Base-by-base conservation (phyloP, 2,329 filamentous ascomycete genomes). In the Ceratocystis ficicola region DNA sequence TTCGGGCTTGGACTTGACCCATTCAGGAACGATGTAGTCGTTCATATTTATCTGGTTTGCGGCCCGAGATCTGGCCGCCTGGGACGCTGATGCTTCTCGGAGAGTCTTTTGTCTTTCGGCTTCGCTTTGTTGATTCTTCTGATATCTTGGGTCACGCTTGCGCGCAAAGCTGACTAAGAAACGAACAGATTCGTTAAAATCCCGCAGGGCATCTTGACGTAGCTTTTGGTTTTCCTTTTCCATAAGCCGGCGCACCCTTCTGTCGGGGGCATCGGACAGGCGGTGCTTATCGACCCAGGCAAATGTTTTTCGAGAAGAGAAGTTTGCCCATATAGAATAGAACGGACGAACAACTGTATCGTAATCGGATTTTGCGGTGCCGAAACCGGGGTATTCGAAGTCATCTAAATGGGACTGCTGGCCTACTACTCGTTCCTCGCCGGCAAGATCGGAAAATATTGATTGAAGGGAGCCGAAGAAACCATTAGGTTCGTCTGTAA, bases 181-280 rank as follows among this genome's bases (percentile, higher is more conserved):
- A 66, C 90, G 80, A 36, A 99, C 90, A 2, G 91, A 88, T 68
- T 96, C 91, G 75, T 96, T 97, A 77, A 96, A 97, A 70, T 96
- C 89, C 66, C 87, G 84, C 10, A 88, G 83, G 2, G 86, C 90
- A 64, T 93, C 88, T 22, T 96, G 92, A 64, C 94, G 83, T 28
- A 87, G 76, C 69, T 88, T 88, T 70, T 86, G 89, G 74, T 99
- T 99, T 73, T 96, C 93, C 75, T 96, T 96, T 73, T 97, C 94
- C 86, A 97, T 95, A 48, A 90, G 72, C 41, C 94, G 84, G 63
- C 93, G 85, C 17, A 90, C 81, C 46, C 87, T 84, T 63, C 94
- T 85, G 75, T 99, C 93, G 1, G 91, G 90, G 1, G 91, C 93
- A 71, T 96, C 91, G 0, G 88, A 87, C 22, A 91, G 80, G 62